Conservation (phyloP, 2,329 filamentous ascomycete genomes). For the Penicillium glabrum region DNA sequence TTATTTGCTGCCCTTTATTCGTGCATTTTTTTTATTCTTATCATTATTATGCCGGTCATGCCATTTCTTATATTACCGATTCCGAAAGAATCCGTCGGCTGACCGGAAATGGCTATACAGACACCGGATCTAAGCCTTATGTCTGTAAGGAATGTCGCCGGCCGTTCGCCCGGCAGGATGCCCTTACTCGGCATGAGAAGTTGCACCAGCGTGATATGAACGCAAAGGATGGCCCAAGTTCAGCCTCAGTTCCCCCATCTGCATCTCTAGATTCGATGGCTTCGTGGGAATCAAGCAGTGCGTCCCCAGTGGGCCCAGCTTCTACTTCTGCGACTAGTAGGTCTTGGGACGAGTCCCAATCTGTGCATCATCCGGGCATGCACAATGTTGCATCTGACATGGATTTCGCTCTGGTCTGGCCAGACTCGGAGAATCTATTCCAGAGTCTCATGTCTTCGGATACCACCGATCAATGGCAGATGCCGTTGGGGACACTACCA, state of each 20-base stretch:
- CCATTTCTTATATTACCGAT: background rate
- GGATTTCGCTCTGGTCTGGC: slow-evolving; percentile 47
- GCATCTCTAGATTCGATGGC: slow-evolving; percentile 20
- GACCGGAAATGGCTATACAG: slow-evolving; percentile 24
- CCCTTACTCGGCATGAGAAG: slow-evolving; percentile 46
- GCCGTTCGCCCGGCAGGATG: slow-evolving; percentile 46
- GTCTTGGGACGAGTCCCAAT: slow-evolving; percentile 25
- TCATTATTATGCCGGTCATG: background rate
- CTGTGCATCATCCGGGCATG: slow-evolving; percentile 19
- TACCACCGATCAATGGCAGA: slow-evolving; percentile 42
- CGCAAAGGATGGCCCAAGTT: slow-evolving; percentile 18
- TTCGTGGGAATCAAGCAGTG: slow-evolving; percentile 26
- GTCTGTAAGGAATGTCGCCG: slow-evolving; percentile 42
- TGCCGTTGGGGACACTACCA: slow-evolving; percentile 43
- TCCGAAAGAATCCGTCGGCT: slow-evolving; percentile 13
- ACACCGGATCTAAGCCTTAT: slow-evolving; percentile 45
- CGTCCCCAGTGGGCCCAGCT: slow-evolving; percentile 15
- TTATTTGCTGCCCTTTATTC: background rate
- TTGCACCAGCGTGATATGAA: slow-evolving; percentile 35
- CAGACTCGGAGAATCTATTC: slow-evolving; percentile 46
- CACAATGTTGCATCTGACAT: slow-evolving; percentile 31
- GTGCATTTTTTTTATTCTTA: background rate
- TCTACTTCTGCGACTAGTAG: slow-evolving; percentile 22
- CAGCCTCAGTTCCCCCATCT: slow-evolving; percentile 10
- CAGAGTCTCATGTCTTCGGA: slow-evolving; percentile 47